Evolutionary conservation across 176 grass and related monocot species (phyloP), one percentile per base, ranked within the genome.

Genomic region (Cenchrus purpureus): DNA sequence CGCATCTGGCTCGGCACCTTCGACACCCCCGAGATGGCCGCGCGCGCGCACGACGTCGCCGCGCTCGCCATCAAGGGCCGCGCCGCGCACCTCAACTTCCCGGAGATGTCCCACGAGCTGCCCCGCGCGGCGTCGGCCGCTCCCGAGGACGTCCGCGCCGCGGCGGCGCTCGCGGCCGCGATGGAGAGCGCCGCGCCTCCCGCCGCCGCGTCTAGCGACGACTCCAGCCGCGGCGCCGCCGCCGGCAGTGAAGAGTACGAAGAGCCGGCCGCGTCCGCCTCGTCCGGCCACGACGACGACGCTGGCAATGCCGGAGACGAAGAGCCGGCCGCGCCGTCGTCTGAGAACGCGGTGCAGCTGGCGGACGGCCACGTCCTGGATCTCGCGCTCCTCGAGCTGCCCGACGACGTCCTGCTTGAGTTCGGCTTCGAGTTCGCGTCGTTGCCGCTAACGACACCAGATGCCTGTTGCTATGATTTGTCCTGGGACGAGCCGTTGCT

Each of bases 1-100:
- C 91, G 94, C 73, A 97, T 97, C 65, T 97, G 94, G 94, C 94
- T 97, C 0, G 94, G 94, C 32, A 94, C 94, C 14, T 97, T 97
- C 77, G 82, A 87, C 49, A 97, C 89, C 1, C 91, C 94, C 4
- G 94, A 97, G 78, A 97, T 97, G 94, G 94, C 94, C 0, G 94
- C 94, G 60, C 94, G 94, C 56, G 94, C 94, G n/a, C 94, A 97
- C 84, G 94, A 97, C 85, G 94, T 94, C 15, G 94, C 94, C 19
- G 91, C 91, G 54, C 86, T 97, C 45, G 85, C 91, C 50, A 94
- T 97, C 87, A 97, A 97, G 79, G 94, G 83, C 37, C 83, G 55
- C 78, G 67, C 58, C 51, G 86, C 86, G 1, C 72, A 86, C 78
- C 83, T 92, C 68, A 92, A 92, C 83, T 92, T 92, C 74, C 86